Percentiles rank a stretch among this genome's conserved stretches.
phyloP scores from a whole-genome alignment of 495 filamentous ascomycete genomes.

The Halenospora varia region DNA sequence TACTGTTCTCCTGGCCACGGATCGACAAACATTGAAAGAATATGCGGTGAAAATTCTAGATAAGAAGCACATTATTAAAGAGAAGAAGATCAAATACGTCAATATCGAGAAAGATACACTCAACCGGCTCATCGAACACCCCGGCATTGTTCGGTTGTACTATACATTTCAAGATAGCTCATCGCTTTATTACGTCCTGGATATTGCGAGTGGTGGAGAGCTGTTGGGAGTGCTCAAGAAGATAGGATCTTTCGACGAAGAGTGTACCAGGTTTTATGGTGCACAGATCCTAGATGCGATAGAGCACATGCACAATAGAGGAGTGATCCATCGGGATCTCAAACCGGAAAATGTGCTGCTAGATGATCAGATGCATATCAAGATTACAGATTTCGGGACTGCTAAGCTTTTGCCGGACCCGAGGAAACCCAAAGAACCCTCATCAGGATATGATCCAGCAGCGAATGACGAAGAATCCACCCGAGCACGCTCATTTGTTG shows the following conservation, averaged over 20 bases:
- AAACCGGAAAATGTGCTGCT: slow-evolving; percentile 98
- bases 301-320: slow-evolving; percentile 95
- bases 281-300: slow-evolving; percentile 96
- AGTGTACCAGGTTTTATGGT: slow-evolving; percentile 92
- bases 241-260: slow-evolving; percentile 90
- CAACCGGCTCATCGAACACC: slow-evolving; percentile 93
- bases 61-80: slow-evolving; percentile 99
- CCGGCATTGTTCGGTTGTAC: slow-evolving; percentile 93
- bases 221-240: slow-evolving; percentile 88
- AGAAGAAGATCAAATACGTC: slow-evolving; percentile 99
- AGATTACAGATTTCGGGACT: slow-evolving; percentile 98
- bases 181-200: slow-evolving; percentile 94
- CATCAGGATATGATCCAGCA: slow-evolving; percentile 8
- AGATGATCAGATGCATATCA: slow-evolving; percentile 93
- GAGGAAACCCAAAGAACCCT: slow-evolving; percentile 17
- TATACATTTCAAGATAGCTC: slow-evolving; percentile 98
- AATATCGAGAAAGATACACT: slow-evolving; percentile 99
- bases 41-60: slow-evolving; percentile 98
- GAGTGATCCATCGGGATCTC: slow-evolving; percentile 94
- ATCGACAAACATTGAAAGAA: slow-evolving; percentile 91
- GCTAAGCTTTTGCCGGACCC: slow-evolving; percentile 83
- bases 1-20: slow-evolving; percentile 91
- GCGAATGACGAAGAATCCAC: slow-evolving; percentile 52
- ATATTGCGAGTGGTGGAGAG: slow-evolving; percentile 90
- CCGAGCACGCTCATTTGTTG: slow-evolving; percentile 90